Conservation (phyloP, 352 stramenopile genomes). For the Peronospora farinosa region DNA sequence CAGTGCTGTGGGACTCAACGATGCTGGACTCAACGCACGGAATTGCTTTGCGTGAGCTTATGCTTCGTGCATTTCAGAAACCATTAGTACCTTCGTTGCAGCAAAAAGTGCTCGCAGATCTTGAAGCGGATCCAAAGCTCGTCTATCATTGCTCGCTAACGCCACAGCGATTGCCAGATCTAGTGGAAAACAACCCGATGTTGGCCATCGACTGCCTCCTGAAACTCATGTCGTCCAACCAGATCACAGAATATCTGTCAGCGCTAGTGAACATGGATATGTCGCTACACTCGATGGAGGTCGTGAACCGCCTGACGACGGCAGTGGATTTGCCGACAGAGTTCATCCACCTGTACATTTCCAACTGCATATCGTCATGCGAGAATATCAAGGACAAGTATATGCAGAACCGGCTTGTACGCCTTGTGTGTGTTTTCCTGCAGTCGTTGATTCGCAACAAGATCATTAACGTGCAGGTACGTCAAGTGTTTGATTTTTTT, state of each 20-base stretch:
- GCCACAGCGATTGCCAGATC: constrained; percentile 89
- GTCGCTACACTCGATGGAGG: constrained; percentile 98
- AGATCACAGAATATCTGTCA: constrained; percentile 94
- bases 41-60: constrained; percentile 84
- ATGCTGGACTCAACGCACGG: constrained; percentile 86
- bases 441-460: constrained; percentile 98
- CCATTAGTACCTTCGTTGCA: constrained; percentile 84
- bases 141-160: constrained; percentile 91
- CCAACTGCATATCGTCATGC: constrained; percentile 97
- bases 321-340: constrained; percentile 92
- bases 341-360: constrained; percentile 99
- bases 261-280: constrained; percentile 98
- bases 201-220: constrained; percentile 95
- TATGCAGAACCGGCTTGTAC: constrained; percentile 95
- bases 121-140: constrained; percentile 85
- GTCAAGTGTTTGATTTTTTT: constrained; percentile 8
- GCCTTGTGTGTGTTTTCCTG: constrained; percentile 97
- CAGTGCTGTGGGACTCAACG: constrained; percentile 85
- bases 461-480: constrained; percentile 96
- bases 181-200: constrained; percentile 98
- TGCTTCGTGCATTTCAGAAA: constrained; percentile 87
- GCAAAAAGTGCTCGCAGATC: constrained; percentile 85
- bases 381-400: constrained; percentile 99
- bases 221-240: constrained; percentile 86
- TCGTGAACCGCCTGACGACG: constrained; percentile 91